Base-by-base conservation (phyloP, 1,284 basidiomycete species). In the Cryptococcus depauperatus region DNA sequence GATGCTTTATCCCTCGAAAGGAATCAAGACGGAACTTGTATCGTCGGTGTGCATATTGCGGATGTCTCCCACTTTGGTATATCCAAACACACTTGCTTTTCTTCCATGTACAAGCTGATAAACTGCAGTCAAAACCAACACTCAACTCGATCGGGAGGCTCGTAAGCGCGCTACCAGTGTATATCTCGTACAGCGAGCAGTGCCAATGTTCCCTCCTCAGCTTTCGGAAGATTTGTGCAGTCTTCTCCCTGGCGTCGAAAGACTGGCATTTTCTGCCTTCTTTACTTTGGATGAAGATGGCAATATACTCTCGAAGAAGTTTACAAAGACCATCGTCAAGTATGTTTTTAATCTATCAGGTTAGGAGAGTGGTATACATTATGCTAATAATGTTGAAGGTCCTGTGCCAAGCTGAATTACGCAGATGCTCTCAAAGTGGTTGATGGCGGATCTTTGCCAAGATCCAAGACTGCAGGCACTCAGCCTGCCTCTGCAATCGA, bases 131-230 rank as follows among this genome's bases (percentile, higher is more conserved):
- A 93, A 91, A 74, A 82, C 89, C 22, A 95, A 95, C 69, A 95
- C 89, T 7, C 86, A 92, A 14, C 76, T 99, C 56, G 95, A 99
- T 64, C 88, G 95, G 28, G 95, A 99, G 71, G 95, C 95, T 40
- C 82, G 90, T 58, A 97, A 96, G 74, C 81, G 93, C 52, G 93
- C 91, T 23, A 97, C 92, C 3, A 90, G 87, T 57, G 95, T 98
- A 41, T 96, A 96, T 66, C 82, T 98, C 34, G 83, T 97, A 33
- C 93, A 97, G 68, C 82, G 91, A 37, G 82, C 85, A 25, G 90
- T 97, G 9, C 91, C 92, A 1, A 98, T 98, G 93, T 76, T 98
- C 5, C 93, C 93, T 1, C 89, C 90, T 22, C 76, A 82, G 9
- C 75, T 98, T 32, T 86, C 84, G 61, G 91, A 96, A 68, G 81